Conservation (phyloP, 306 rosid genomes). For the Albizia julibrissin region DNA sequence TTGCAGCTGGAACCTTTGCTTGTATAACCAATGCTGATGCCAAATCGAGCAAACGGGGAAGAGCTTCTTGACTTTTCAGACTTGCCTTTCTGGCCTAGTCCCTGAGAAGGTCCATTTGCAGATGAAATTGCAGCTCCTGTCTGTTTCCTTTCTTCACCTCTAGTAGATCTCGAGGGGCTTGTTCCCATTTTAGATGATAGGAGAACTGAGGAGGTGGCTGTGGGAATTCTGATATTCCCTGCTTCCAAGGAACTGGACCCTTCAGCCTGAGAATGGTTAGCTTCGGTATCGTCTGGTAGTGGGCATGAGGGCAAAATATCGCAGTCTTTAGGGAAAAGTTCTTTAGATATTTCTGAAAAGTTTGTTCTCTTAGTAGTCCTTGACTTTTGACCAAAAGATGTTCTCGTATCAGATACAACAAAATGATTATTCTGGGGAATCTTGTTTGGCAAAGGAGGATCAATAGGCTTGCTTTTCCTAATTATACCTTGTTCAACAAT, state of each 20-base stretch:
- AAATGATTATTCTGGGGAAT: conserved; percentile 42
- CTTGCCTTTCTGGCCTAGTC: conserved; percentile 34
- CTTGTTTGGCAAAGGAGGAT: conserved; percentile 53
- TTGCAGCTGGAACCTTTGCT: conserved; percentile 57
- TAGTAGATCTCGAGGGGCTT: conserved; percentile 54
- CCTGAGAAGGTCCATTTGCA: conserved; percentile 28
- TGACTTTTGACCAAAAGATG: conserved; percentile 41
- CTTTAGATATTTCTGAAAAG: conserved; percentile 44
- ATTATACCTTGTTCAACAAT: conserved; percentile 39
- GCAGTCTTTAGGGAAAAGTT: conserved; percentile 28
- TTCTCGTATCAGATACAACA: conserved; percentile 47
- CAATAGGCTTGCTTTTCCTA: conserved; percentile 49
- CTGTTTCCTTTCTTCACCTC: conserved; percentile 38
- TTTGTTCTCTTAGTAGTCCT: conserved; percentile 44
- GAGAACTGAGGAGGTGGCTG: conserved; percentile 33
- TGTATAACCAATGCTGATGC: conserved; percentile 54
- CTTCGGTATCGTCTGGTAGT: conserved; percentile 40
- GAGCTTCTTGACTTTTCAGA: conserved; percentile 71
- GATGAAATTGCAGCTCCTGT: conserved; percentile 35
- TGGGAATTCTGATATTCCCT: conserved; percentile 34
- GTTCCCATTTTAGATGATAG: conserved; percentile 36
- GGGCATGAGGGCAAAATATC: conserved; percentile 48
- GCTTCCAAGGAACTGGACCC: conserved; percentile 39
- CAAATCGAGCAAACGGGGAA: conserved; percentile 75
- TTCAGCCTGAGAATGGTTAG: conserved; percentile 41